Conservation (phyloP, 2,329 filamentous ascomycete genomes). For the Phoma sp. region DNA sequence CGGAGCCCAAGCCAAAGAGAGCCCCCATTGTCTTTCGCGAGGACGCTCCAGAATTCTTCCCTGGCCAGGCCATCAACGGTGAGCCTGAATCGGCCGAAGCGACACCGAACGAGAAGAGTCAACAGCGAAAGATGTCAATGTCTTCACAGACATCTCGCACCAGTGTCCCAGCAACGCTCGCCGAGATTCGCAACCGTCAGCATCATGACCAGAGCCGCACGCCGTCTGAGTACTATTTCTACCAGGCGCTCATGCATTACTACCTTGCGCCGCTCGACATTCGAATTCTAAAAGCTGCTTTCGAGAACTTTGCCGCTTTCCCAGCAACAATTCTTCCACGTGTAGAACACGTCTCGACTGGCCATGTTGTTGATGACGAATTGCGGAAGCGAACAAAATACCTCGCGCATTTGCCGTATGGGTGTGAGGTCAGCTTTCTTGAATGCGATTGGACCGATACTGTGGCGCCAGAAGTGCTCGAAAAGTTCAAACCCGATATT, state of each 20-base stretch:
- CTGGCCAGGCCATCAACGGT: constrained; percentile 49
- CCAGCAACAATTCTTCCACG: constrained; percentile 85
- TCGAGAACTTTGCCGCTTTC: constrained; percentile 80
- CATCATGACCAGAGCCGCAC: constrained; percentile 53
- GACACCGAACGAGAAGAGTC: constrained; percentile 14
- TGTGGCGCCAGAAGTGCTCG: constrained; percentile 75
- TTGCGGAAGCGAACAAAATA: constrained; percentile 86
- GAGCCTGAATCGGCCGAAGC: constrained; percentile 7
- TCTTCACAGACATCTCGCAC: constrained; percentile 41
- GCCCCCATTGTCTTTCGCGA: constrained; percentile 58
- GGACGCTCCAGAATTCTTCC: constrained; percentile 53
- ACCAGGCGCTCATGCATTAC: constrained; percentile 83
- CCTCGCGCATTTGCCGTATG: constrained; percentile 81
- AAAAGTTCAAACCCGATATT: constrained; percentile 76
- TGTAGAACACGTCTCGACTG: constrained; percentile 87
- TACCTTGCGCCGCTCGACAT: constrained; percentile 92
- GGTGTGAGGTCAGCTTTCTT: constrained; percentile 88
- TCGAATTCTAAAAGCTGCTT: constrained; percentile 86
- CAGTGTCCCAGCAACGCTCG: constrained; percentile 50
- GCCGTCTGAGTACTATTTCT: constrained; percentile 77
- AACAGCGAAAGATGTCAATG: constrained; percentile 35
- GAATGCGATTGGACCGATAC: constrained; percentile 97
- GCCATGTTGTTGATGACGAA: constrained; percentile 85
- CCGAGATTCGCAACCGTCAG: constrained; percentile 54
- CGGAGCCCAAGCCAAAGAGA: constrained; percentile 55